Evolutionary conservation across 2,329 filamentous ascomycete genomes (phyloP).

Genomic region (Didymella lethalis): DNA sequence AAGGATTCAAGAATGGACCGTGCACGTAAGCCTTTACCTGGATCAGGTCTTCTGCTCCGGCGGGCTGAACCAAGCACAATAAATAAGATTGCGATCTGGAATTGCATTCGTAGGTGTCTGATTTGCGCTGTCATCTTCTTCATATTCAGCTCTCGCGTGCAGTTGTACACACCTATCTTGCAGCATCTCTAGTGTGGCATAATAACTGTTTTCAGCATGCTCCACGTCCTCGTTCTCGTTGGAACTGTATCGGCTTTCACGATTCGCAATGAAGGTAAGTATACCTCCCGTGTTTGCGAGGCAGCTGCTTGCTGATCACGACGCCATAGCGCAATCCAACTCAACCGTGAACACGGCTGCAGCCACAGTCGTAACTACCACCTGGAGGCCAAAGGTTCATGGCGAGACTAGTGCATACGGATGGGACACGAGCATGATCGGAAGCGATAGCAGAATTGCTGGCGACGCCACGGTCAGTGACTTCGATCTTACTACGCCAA

Average conservation of each 20-base stretch:
- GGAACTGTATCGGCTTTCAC: background rate
- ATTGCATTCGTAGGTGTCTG: background rate
- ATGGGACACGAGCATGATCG: background rate
- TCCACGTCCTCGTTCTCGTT: background rate
- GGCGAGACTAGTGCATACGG: background rate
- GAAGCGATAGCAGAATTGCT: background rate
- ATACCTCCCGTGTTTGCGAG: too few relatives aligned
- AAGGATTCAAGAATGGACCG: slow-evolving; percentile 8
- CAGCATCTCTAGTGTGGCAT: background rate
- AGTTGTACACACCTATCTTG: background rate
- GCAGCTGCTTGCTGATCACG: background rate
- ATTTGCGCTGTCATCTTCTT: background rate
- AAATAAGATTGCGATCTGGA: slow-evolving; percentile 4
- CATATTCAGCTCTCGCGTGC: background rate
- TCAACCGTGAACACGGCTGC: background rate
- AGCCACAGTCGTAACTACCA: background rate
- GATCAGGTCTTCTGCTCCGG: slow-evolving; percentile 4
- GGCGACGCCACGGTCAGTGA: background rate
- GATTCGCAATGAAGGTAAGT: slow-evolving; percentile 1
- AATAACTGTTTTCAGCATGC: background rate
- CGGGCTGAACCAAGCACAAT: slow-evolving; percentile 2
- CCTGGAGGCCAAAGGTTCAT: slow-evolving; percentile 3
- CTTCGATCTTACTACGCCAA: background rate
- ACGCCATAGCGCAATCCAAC: slow-evolving; percentile 3
- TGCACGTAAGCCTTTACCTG: slow-evolving; percentile 15